Evolutionary conservation across 1,284 basidiomycete genomes (phyloP), one percentile per base, ranked within the genome.

Genomic region (Naganishia sp.): DNA sequence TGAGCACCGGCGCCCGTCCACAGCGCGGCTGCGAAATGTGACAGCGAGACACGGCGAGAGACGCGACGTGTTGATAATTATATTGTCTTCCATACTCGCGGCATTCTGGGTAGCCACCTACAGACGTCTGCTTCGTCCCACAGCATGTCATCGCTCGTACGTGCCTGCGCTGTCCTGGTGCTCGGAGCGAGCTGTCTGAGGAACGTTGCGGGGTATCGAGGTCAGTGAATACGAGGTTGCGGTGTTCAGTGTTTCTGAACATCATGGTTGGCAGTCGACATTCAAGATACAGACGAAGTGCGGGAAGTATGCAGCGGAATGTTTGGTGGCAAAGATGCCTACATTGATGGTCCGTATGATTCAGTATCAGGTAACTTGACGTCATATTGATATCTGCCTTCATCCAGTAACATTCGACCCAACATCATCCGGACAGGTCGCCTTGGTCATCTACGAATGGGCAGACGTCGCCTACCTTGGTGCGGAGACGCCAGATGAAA

Each of bases 371-470:
- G 3, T 17, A 25, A 49, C 46, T 49, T 35, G 7, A 18, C n/a
- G 15, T 46, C 28, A 5, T n/a, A 15, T 25, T 35, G 13, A 35
- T 18, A 10, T 17, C 2, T 18, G 52, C 21, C 15, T 18, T 23
- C 32, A 43, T 21, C 25, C 73, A 95, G 92, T 95, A 63, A 86
- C 86, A 6, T 98, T 97, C 80, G 86, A 92, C 72, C 79, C 82
- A 3, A 67, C 75, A 11, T 93, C 92, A 3, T 82, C 86, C 72
- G 95, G 95, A n/a, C 90, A 94, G 75, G 83, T 97, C 32, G 90
- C 95, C 18, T 87, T 95, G 82, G 89, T 96, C 65, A 87, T 99
- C 54, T 99, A 98, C 77, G 95, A 99, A 79, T 98, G 94, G 90
- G 76, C 83, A 35, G 95, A 99, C 75, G 87, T 88, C 56, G 81